Conservation (phyloP, 257 asterid genomes). For the Primulina tabacum region DNA sequence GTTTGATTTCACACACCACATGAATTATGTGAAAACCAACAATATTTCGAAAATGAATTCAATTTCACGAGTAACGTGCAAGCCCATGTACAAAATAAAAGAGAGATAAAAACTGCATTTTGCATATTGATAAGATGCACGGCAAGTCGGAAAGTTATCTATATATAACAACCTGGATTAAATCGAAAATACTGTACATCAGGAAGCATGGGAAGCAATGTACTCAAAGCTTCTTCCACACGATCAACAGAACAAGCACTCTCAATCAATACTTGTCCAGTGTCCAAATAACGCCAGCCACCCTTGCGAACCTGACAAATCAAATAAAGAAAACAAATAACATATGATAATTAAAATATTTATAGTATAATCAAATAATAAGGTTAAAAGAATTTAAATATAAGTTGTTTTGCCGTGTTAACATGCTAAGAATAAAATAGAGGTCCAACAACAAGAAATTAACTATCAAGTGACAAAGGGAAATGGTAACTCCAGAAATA, state of each 20-base stretch:
- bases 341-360: too few relatives aligned
- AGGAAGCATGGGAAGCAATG: conserved; percentile 95
- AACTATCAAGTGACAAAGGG: not conserved
- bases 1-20: not conserved
- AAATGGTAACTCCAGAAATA: not conserved
- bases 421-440: not conserved
- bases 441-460: not conserved
- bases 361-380: not conserved
- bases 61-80: not conserved
- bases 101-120: too few relatives aligned
- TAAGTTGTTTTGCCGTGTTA: not conserved
- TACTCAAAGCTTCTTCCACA: conserved; percentile 91
- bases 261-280: conserved; percentile 95
- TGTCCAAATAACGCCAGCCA: conserved; percentile 98
- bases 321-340: conserved; percentile 14
- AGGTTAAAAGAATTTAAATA: not conserved
- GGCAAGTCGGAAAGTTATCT: not conserved
- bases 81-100: not conserved
- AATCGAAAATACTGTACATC: conserved; percentile 89
- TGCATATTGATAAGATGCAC: conserved; percentile 16
- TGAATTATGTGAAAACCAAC: conserved; percentile 10
- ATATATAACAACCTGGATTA: conserved; percentile 74
- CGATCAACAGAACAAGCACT: conserved; percentile 99
- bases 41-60: not conserved
- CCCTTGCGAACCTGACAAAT: conserved; percentile 77